Evolutionary conservation across 176 grass and related monocot species (phyloP).

Genomic region (Lolium multiflorum): DNA sequence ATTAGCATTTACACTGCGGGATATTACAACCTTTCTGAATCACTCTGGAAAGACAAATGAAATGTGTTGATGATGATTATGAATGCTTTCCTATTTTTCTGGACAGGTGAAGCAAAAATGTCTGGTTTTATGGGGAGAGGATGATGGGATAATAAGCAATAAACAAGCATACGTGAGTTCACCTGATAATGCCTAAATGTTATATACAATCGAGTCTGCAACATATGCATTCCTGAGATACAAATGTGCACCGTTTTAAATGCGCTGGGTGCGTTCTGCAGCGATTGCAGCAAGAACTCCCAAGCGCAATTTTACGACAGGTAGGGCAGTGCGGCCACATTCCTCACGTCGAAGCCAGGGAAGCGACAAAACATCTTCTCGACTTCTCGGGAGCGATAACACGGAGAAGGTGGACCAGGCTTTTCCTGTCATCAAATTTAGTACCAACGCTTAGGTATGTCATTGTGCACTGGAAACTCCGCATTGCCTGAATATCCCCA

Average conservation of each 20-base stretch:
- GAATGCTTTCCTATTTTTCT: not conserved
- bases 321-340: constrained; percentile 82
- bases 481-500: not conserved
- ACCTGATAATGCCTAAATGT: not conserved
- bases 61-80: not conserved
- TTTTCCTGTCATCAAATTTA: not conserved
- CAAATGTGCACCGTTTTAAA: not conserved
- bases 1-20: not conserved
- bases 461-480: not conserved
- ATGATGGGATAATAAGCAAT: constrained; percentile 80
- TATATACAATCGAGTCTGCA: not conserved
- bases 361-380: constrained; percentile 51
- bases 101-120: constrained; percentile 81
- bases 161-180: constrained; percentile 75
- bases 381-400: constrained; percentile 56
- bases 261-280: constrained; percentile 36
- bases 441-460: constrained; percentile 12
- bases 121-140: constrained; percentile 88
- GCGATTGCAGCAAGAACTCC: constrained; percentile 78
- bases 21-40: not conserved
- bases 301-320: constrained; percentile 52
- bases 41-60: not conserved
- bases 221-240: not conserved
- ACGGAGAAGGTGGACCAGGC: not conserved
- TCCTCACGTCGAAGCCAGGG: constrained; percentile 85